Evolutionary conservation across 2,329 filamentous ascomycete species (phyloP), one percentile per base, ranked within the genome.

Genomic region (Penicillium palitans): DNA sequence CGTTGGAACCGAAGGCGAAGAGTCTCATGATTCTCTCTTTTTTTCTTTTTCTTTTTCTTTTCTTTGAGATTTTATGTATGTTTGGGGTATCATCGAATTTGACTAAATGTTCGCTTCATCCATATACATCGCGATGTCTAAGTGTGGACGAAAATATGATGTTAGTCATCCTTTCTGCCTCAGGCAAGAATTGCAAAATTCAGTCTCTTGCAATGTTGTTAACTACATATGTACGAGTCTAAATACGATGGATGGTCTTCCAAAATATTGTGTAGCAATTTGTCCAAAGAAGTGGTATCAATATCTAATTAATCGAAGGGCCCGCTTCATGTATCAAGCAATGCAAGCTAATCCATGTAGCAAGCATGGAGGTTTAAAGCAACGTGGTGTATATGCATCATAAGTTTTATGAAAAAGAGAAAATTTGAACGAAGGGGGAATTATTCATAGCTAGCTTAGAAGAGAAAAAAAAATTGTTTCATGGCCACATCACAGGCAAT

Each of bases 1-100:
- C 87, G 68, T 93, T 93, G 5, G 90, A 93, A 33, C 90, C 90
- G 47, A 92, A 80, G 2, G 89, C 83, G 66, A 87, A 90, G 19
- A 90, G 71, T 2, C 76, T 67, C 72, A 76, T 75, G n/a, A 3
- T 35, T 21, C 4, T n/a, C 10, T 31, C 29, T 24, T 19, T 0
- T 12, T 41, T 21, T 35, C 7, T 7, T 15, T 41, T 21, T 35
- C 7, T 7, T 15, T 19, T 49, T 2, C 19, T 17, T 41, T 13
- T 51, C 21, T 33, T 24, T 33, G 3, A 1, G 17, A 6, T 21
- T 42, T 29, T 37, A 41, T 44, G 12, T 31, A 25, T 52, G 17
- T 39, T 42, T 37, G 15, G 6, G 40, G 24, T 39, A 21, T 39
- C 42, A 29, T 48, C 6, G 9, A 8, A 29, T 40, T 27, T 15